A percentile compares a stretch with the other conserved stretches of the same genome.
phyloP scores from a whole-genome alignment of 345 rosid species.

The Abelmoschus esculentus region DNA sequence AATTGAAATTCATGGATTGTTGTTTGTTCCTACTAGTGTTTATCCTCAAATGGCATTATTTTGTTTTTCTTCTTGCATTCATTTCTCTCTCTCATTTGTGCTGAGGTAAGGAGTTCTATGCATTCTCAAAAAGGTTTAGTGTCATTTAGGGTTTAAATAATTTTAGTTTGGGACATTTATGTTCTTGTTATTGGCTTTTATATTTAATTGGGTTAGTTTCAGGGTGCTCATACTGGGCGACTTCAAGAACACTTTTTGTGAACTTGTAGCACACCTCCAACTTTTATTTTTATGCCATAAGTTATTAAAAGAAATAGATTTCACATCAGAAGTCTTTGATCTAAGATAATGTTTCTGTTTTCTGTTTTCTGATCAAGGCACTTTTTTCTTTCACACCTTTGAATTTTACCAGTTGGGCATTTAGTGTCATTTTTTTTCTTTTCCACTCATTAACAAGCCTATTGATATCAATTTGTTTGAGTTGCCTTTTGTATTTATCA shows the following conservation, averaged over 20 bases:
- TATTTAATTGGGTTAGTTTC: not conserved
- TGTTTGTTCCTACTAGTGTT: not conserved
- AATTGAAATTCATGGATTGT: constrained; percentile 14
- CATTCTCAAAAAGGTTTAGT: too few relatives aligned
- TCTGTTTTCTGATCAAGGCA: not conserved
- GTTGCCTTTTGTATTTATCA: not conserved
- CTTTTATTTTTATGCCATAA: not conserved
- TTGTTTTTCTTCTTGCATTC: not conserved
- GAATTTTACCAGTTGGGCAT: not conserved
- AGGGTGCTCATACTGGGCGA: not conserved
- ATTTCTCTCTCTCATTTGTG: too few relatives aligned
- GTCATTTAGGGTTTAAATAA: not conserved
- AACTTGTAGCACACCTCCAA: not conserved
- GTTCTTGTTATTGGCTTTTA: too few relatives aligned
- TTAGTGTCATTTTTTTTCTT: not conserved
- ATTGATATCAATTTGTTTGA: not conserved
- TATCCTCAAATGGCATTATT: not conserved
- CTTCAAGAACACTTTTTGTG: not conserved
- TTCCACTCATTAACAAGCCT: not conserved
- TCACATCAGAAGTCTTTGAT: not conserved
- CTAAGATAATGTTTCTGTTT: not conserved
- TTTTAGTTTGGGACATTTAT: not conserved
- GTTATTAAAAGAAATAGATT: not conserved
- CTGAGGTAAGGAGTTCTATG: too few relatives aligned
- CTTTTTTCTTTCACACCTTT: not conserved